Conservation (phyloP, 2,329 filamentous ascomycete species). For the Ilyonectria sp. region DNA sequence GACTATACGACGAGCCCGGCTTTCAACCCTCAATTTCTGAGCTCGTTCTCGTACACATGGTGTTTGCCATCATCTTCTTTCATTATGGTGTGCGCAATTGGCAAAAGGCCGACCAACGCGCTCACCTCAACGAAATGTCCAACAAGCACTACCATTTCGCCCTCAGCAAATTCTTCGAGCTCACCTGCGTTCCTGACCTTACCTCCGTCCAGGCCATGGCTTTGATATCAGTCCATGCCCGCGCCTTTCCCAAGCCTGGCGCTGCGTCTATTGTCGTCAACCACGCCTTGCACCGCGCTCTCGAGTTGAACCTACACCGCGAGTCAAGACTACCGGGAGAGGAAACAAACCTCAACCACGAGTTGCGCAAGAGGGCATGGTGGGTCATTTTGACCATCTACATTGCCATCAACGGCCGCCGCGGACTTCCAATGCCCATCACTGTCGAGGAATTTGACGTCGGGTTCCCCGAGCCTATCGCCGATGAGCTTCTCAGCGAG, state of each 20-base stretch:
- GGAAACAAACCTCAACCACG: slow-evolving; percentile 74
- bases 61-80: slow-evolving; percentile 83
- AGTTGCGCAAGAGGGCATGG: slow-evolving; percentile 84
- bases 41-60: slow-evolving; percentile 81
- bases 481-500: slow-evolving; percentile 79
- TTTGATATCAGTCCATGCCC: slow-evolving; percentile 80
- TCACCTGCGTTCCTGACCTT: slow-evolving; percentile 74
- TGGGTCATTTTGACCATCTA: slow-evolving; percentile 79
- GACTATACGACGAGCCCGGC: slow-evolving; percentile 78
- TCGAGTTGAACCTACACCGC: slow-evolving; percentile 83
- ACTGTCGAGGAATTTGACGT: slow-evolving; percentile 83
- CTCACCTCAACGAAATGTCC: slow-evolving; percentile 73
- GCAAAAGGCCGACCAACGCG: slow-evolving; percentile 67
- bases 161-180: slow-evolving; percentile 76
- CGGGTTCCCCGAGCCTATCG: slow-evolving; percentile 79
- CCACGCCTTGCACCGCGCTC: slow-evolving; percentile 76
- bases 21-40: slow-evolving; percentile 77
- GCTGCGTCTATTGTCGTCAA: slow-evolving; percentile 79
- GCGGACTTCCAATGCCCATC: slow-evolving; percentile 84
- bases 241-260: slow-evolving; percentile 85
- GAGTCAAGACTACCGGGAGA: slow-evolving; percentile 69
- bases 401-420: slow-evolving; percentile 79
- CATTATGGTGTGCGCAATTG: slow-evolving; percentile 82
- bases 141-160: slow-evolving; percentile 86
- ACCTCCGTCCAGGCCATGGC: slow-evolving; percentile 81